Percentiles rank a stretch among this genome's conserved stretches.
These are phyloP conservation scores for Ceratocystis lukuohia DNA, from an alignment of 2,329 filamentous ascomycete genomes.

Conservation along the genomic window DNA sequence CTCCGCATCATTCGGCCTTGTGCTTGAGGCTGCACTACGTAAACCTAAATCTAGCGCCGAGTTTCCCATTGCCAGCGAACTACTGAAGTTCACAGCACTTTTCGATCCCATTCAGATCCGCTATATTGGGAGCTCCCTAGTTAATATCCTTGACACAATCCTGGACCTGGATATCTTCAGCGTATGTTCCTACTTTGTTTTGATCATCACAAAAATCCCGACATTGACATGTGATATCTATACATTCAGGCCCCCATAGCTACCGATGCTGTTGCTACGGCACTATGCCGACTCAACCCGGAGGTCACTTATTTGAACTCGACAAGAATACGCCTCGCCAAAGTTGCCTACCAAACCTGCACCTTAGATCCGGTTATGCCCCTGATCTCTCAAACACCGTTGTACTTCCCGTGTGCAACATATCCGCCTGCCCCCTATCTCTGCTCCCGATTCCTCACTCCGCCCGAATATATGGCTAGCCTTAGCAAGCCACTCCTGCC, in stretches of 20 bases:
- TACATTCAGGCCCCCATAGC: constrained; percentile 33
- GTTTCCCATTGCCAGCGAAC: constrained; percentile 25
- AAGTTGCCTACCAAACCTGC: constrained; percentile 44
- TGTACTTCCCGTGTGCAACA: constrained; percentile 46
- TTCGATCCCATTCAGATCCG: constrained; percentile 41
- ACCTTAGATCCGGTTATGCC: constrained; percentile 41
- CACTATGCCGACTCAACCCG: constrained; percentile 54
- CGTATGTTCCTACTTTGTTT: constrained; percentile 25
- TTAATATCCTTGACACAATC: constrained; percentile 33
- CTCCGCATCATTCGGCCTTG: constrained; percentile 38
- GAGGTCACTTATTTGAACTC: constrained; percentile 52
- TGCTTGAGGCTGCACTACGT: constrained; percentile 29
- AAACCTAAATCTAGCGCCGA: background rate
- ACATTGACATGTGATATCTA: constrained; percentile 3
- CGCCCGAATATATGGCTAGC: constrained; percentile 47
- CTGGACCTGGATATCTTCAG: constrained; percentile 30
- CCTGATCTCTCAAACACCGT: constrained; percentile 51
- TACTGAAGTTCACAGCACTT: constrained; percentile 33
- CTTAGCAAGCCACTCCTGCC: constrained; percentile 43
- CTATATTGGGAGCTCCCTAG: constrained; percentile 35
- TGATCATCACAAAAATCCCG: background rate
- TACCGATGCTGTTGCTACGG: constrained; percentile 34
- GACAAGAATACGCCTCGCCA: constrained; percentile 44
- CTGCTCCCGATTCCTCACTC: constrained; percentile 35
- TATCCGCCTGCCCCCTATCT: constrained; percentile 25